Evolutionary conservation across 140 eudicot genomes (phyloP), one percentile per base, ranked within the genome.

Genomic region (Anethum foeniculum): DNA sequence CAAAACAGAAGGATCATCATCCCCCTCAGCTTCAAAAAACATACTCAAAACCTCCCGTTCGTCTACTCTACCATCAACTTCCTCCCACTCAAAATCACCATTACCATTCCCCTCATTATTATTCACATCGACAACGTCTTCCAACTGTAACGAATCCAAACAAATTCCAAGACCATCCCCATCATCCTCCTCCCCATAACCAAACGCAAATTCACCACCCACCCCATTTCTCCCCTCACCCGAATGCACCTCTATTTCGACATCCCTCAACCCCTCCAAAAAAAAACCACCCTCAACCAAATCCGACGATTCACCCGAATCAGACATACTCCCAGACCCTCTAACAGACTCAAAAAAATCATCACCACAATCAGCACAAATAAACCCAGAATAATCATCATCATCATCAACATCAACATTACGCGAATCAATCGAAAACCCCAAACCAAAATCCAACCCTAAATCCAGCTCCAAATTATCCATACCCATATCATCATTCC

Each of bases 1-100:
- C 56, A 74, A 77, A 27, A 76, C 89, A 8, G 86, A 81, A 6
- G 80, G 77, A 23, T 77, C 82, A 11, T 87, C 90, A 30, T 85
- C 86, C 49, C 75, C 71, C 25, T 90, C 92, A 25, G 83, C 81
- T 67, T 87, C 89, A 0, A 83, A 75, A 71, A 83, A 82, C 82
- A 82, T 71, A 19, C 82, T 82, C 80, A 84, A 73, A 14, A 85
- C 86, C 36, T 90, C 91, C n/a, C 88, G 76, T 62, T 87, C 90
- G 5, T 82, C 90, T 23, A 83, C 78, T 54, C 89, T 46, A 11
- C 75, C 84, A 38, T 91, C 91, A n/a, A 91, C 89, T 83, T 91
- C 93, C 80, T 91, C 93, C 96, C 96, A 91, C 83, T 89, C 96
- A 38, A 91, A 87, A 46, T 84, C 85, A 4, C 78, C 87, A 74